Evolutionary conservation across 257 asterid species (phyloP).

Genomic region (Gentiana dahurica): DNA sequence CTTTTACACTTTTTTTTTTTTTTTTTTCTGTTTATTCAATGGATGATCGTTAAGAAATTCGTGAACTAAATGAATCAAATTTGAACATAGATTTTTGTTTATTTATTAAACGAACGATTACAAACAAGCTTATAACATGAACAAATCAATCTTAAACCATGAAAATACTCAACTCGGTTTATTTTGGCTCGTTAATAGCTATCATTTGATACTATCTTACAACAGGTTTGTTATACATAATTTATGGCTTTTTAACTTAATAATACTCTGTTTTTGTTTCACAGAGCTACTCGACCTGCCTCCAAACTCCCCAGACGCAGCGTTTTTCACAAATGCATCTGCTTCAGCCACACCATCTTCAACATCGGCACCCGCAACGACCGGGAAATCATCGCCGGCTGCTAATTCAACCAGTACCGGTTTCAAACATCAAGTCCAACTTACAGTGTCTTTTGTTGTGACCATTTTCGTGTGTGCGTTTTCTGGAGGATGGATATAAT

Average conservation of each 20-base stretch:
- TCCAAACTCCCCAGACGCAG: conserved; percentile 62
- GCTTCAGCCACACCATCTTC: conserved; percentile 11
- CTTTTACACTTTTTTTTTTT: too few species aligned
- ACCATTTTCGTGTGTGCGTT: conserved; percentile 19
- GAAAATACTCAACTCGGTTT: too few species aligned
- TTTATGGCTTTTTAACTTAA: too few species aligned
- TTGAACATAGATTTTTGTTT: too few species aligned
- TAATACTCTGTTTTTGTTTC: conserved; percentile 1
- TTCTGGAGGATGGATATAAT: conserved; percentile 1
- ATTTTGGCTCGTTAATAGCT: too few species aligned
- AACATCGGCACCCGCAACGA: conserved; percentile 15
- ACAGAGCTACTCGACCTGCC: conserved; percentile 57
- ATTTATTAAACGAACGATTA: too few species aligned
- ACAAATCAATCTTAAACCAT: too few species aligned
- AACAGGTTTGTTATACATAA: too few species aligned
- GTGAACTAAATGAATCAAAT: too few species aligned
- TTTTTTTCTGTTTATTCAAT: too few species aligned
- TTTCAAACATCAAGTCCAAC: conserved; percentile 17
- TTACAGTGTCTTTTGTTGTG: conserved; percentile 8
- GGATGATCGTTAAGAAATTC: too few species aligned
- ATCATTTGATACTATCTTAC: too few species aligned
- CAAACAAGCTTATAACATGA: rapidly evolving
- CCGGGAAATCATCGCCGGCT: conserved; percentile 23
- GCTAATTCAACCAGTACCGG: conserved; percentile 11
- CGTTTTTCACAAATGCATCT: conserved; percentile 39